Evolutionary conservation across 179 eudicot genomes (phyloP).

Genomic region (Spinacia oleracea): DNA sequence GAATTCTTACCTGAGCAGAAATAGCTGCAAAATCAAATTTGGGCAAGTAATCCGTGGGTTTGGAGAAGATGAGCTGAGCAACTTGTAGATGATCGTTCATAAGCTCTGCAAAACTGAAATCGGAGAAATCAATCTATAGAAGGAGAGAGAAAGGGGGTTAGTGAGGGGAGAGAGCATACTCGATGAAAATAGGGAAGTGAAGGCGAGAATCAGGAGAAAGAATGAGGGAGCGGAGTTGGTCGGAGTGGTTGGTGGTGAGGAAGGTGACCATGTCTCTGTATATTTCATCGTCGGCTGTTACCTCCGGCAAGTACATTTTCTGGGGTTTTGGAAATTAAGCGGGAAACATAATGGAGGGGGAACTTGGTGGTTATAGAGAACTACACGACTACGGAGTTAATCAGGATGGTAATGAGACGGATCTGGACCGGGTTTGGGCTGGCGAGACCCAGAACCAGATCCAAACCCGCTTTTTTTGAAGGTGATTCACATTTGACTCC

Average conservation of each 20-base stretch:
- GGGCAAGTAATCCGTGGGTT: conserved; percentile 54
- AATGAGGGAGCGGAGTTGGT: conserved; percentile 60
- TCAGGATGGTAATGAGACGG: too few species aligned
- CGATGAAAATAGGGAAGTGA: conserved; percentile 79
- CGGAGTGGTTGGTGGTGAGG: conserved; percentile 43
- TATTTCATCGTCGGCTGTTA: conserved; percentile 27
- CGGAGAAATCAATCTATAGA: neutral
- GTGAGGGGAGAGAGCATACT: conserved; percentile 40
- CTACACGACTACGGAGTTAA: too few species aligned
- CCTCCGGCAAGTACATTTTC: conserved; percentile 14
- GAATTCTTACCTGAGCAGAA: conserved; percentile 64
- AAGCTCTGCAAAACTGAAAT: conserved; percentile 75
- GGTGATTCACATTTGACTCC: too few species aligned
- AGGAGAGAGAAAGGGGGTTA: conserved; percentile 2
- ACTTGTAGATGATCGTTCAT: conserved; percentile 52
- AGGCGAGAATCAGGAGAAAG: conserved; percentile 68
- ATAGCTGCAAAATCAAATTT: conserved; percentile 61
- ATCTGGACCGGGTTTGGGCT: too few species aligned
- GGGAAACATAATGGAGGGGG: neutral
- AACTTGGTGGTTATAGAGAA: neutral
- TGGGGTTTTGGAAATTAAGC: conserved; percentile 9
- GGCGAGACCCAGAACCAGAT: too few species aligned
- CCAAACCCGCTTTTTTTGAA: too few species aligned
- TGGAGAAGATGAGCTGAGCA: conserved; percentile 50
- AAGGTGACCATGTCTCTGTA: conserved; percentile 38